Conservation (phyloP, 2,329 filamentous ascomycete species). For the Dothistroma pini region DNA sequence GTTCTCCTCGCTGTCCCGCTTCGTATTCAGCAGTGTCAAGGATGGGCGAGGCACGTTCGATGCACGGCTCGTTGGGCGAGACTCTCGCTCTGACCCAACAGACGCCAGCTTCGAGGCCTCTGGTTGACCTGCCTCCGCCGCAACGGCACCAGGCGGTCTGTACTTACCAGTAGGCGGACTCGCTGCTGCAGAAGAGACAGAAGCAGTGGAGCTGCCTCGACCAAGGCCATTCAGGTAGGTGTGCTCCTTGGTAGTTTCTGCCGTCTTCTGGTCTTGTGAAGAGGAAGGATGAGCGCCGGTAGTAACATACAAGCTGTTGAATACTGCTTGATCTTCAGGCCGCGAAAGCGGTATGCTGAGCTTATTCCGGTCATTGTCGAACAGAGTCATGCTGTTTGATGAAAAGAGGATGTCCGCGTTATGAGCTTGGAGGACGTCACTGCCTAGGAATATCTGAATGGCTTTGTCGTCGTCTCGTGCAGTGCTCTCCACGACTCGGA, state of each 20-base stretch:
- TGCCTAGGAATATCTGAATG: conserved; percentile 86
- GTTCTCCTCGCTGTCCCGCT: conserved; percentile 18
- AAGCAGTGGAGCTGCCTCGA: conserved; percentile 27
- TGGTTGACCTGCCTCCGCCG: conserved; percentile 19
- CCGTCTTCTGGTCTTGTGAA: conserved; percentile 1
- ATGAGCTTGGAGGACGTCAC: conserved; percentile 78
- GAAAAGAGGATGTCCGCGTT: conserved; percentile 91
- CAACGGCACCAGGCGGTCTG: conserved; percentile 29
- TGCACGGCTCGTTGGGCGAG: conserved; percentile 25
- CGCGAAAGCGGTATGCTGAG: conserved; percentile 87
- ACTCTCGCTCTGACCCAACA: conserved; percentile 24
- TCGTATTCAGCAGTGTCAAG: conserved; percentile 24
- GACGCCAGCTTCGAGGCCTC: conserved; percentile 25
- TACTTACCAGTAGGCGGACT: conserved; percentile 32
- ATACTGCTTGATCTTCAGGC: conserved; percentile 78
- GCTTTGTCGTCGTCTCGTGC: conserved; percentile 48
- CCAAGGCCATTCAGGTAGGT: conserved; percentile 34
- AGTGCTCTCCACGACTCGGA: conserved; percentile 64
- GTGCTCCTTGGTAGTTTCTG: conserved; percentile 17
- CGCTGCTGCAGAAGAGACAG: conserved; percentile 25
- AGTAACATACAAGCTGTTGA: conserved; percentile 70
- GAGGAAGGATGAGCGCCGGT: conserved; percentile 25
- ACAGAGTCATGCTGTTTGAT: conserved; percentile 81
- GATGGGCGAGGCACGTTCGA: conserved; percentile 25
- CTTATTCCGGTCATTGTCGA: conserved; percentile 81